Conservation (phyloP, 148 eudicot species). For the Nyssa sinensis region DNA sequence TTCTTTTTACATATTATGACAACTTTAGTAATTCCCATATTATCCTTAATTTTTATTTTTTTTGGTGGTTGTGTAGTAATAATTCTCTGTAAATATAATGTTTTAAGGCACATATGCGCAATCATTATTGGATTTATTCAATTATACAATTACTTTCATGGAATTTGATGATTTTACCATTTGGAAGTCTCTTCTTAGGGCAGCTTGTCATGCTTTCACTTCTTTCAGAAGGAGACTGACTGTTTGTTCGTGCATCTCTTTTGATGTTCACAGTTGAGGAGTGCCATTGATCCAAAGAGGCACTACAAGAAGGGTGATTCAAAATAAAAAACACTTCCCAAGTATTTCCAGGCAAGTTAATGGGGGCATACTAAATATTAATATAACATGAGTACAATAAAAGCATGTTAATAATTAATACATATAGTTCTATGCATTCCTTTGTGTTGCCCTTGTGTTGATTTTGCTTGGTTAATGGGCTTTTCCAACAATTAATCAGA, state of each 20-base stretch:
- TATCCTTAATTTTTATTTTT: too few species aligned
- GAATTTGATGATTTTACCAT: background rate
- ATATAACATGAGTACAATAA: too few species aligned
- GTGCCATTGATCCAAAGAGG: constrained; percentile 91
- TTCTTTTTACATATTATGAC: background rate
- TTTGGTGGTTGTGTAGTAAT: too few species aligned
- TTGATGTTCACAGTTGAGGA: constrained; percentile 58
- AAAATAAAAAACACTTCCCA: constrained; percentile 69
- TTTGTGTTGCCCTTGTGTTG: too few species aligned
- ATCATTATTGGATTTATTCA: too few species aligned
- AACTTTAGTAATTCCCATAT: background rate
- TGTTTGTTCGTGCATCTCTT: background rate
- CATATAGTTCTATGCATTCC: background rate
- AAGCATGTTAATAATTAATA: too few species aligned
- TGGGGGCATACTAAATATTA: too few species aligned
- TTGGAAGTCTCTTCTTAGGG: background rate
- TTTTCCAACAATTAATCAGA: constrained; percentile 33
- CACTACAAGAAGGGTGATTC: constrained; percentile 90
- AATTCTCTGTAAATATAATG: too few species aligned
- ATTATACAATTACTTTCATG: too few species aligned
- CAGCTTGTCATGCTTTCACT: background rate
- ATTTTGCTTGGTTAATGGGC: background rate
- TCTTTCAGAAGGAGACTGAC: too few species aligned
- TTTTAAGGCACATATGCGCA: too few species aligned
- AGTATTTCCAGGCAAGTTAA: constrained; percentile 73